A percentile compares a stretch with the other conserved stretches of the same genome.
These are phyloP conservation scores for Cyclostephanos tholiformis DNA, from an alignment of 108 stramenopile species.

Conservation along the genomic window DNA sequence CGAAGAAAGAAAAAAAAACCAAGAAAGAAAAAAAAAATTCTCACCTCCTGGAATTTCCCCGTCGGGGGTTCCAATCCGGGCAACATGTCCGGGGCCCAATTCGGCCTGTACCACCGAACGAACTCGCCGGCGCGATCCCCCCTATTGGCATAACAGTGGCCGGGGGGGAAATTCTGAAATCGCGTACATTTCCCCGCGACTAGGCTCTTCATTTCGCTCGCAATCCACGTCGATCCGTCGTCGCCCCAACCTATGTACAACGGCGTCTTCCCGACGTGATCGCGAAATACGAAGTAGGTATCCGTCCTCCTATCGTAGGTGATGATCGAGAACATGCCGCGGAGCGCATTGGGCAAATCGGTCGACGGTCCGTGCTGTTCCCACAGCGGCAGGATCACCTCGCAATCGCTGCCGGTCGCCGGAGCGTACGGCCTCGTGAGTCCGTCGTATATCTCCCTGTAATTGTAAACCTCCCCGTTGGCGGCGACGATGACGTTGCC, in stretches of 20 bases:
- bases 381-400: conserved; percentile 94
- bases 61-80: conserved; percentile 77
- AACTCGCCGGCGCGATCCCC: conserved; percentile 78
- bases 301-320: conserved; percentile 88
- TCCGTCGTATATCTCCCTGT: conserved; percentile 88
- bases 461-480: conserved; percentile 99
- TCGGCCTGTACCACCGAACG: conserved; percentile 91
- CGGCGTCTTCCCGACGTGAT: conserved; percentile 97
- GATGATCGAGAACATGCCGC: conserved; percentile 98
- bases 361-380: conserved; percentile 71
- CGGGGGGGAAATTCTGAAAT: conserved; percentile 94
- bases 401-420: conserved; percentile 95
- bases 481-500: conserved; percentile 90
- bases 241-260: conserved; percentile 96
- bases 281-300: conserved; percentile 88
- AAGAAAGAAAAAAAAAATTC: conserved; percentile 35
- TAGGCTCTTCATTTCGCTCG: conserved; percentile 95
- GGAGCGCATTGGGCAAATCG: conserved; percentile 72
- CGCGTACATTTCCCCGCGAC: conserved; percentile 76
- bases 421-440: conserved; percentile 77
- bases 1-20: too few relatives aligned
- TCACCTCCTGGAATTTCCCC: conserved; percentile 70
- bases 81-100: conserved; percentile 89
- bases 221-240: conserved; percentile 92
- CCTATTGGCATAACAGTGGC: conserved; percentile 91